Evolutionary conservation across 257 asterid genomes (phyloP).

Genomic region (Fraxinus quadrangulata): DNA sequence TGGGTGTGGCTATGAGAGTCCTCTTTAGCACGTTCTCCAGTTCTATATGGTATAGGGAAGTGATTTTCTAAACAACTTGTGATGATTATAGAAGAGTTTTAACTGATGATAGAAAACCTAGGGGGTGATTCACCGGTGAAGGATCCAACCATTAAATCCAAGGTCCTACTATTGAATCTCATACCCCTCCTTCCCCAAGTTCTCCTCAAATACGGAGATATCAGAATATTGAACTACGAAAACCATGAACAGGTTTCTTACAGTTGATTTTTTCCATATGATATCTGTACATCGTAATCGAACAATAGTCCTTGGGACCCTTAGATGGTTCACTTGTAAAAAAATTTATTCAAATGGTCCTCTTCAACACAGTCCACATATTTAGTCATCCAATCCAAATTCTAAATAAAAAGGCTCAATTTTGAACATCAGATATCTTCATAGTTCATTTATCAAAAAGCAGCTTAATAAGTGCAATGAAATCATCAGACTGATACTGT

Average conservation of each 20-base stretch:
- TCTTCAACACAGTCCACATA: neutral
- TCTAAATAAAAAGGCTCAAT: neutral
- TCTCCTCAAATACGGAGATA: neutral
- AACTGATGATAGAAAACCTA: neutral
- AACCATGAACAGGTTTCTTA: neutral
- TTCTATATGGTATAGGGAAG: neutral
- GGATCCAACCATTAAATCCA: no score
- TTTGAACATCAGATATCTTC: neutral
- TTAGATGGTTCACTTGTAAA: neutral
- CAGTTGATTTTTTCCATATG: neutral
- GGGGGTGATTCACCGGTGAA: neutral
- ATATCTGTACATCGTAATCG: neutral
- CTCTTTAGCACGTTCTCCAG: neutral
- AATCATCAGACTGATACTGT: neutral
- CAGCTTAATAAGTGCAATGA: neutral
- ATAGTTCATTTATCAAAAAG: neutral
- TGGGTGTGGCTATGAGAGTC: neutral
- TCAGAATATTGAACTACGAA: neutral
- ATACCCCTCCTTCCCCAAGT: neutral
- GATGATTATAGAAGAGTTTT: neutral
- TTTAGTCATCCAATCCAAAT: neutral
- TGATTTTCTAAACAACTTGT: neutral
- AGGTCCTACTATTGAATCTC: no score
- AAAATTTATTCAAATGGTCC: neutral
- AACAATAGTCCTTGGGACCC: neutral